phyloP scores from a whole-genome alignment of 106 monocot species.

The Narthecium ossifragum region DNA sequence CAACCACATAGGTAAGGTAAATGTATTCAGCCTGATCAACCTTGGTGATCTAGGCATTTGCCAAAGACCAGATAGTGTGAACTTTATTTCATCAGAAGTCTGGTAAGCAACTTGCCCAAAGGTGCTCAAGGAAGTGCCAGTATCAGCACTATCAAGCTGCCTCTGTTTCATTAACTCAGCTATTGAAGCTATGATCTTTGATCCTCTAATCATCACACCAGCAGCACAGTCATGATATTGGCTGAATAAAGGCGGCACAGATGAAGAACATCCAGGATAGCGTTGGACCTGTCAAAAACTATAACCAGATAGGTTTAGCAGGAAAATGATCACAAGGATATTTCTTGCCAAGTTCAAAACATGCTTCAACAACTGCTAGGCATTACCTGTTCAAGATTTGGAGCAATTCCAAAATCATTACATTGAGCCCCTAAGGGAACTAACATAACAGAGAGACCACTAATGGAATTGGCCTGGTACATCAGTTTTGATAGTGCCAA shows the following conservation, averaged over 20 bases:
- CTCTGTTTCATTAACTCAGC: constrained; percentile 35
- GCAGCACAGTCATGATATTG: constrained; percentile 43
- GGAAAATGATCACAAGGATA: too few relatives aligned
- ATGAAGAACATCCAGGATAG: constrained; percentile 13
- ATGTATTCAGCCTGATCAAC: constrained; percentile 23
- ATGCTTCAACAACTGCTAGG: neutral
- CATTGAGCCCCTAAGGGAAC: constrained; percentile 64
- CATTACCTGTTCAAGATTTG: constrained; percentile 36
- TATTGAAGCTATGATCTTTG: constrained; percentile 38
- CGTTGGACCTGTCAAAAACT: constrained; percentile 24
- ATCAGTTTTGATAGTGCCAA: constrained; percentile 41
- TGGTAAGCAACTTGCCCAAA: constrained; percentile 56
- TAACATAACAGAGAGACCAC: constrained; percentile 36
- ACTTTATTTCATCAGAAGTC: constrained; percentile 42
- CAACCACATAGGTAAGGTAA: constrained; percentile 31
- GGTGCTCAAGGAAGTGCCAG: constrained; percentile 23
- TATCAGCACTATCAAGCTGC: constrained; percentile 2
- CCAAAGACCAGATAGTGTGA: constrained; percentile 50
- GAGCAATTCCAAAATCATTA: constrained; percentile 42
- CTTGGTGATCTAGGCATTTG: constrained; percentile 22
- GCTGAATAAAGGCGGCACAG: constrained; percentile 42
- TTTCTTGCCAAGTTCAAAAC: too few relatives aligned
- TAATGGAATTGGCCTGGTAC: constrained; percentile 47
- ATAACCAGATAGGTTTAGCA: constrained; percentile 7
- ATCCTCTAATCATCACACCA: constrained; percentile 41